phyloP scores from a whole-genome alignment of 1,139 yeast species.

The Waltiozyma solani region DNA sequence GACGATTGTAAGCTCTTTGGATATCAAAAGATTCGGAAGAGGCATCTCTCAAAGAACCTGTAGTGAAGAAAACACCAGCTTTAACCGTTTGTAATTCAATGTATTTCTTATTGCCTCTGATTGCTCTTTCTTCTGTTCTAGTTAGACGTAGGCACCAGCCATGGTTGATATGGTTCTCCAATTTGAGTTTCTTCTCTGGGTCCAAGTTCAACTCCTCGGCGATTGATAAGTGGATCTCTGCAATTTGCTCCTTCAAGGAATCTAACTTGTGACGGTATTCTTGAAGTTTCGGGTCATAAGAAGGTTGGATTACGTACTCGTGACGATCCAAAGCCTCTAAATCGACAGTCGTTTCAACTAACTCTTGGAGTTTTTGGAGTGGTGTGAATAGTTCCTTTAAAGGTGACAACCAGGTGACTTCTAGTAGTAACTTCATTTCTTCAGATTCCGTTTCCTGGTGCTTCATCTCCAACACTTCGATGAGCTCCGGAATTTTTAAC shows the following conservation, averaged over 20 bases:
- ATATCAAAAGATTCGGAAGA: conserved; percentile 46
- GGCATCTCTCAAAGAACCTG: conserved; percentile 47
- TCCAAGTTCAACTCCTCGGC: conserved; percentile 76
- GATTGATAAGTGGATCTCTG: conserved; percentile 48
- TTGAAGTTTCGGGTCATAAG: conserved; percentile 71
- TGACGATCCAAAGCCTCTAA: conserved; percentile 67
- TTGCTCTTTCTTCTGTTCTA: conserved; percentile 73
- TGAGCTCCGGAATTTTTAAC: conserved; percentile 56
- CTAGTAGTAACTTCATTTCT: conserved; percentile 28
- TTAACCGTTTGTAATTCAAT: conserved; percentile 83
- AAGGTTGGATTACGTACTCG: conserved; percentile 81
- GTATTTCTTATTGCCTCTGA: conserved; percentile 55
- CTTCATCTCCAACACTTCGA: conserved; percentile 37
- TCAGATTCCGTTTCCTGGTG: conserved; percentile 19
- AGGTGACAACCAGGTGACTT: conserved; percentile 48
- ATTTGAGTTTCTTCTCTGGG: conserved; percentile 74
- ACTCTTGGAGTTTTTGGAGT: conserved; percentile 62
- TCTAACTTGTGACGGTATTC: conserved; percentile 51
- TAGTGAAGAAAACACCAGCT: conserved; percentile 90
- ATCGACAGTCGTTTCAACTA: conserved; percentile 90
- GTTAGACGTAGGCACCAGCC: conserved; percentile 95
- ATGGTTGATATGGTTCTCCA: conserved; percentile 77
- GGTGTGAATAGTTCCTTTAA: conserved; percentile 38
- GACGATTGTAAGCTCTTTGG: conserved; percentile 49
- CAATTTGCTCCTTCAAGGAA: conserved; percentile 43